These are phyloP conservation scores for Kalmanozyma brasiliensis DNA, from an alignment of 1,284 basidiomycete genomes.

Conservation along the genomic window DNA sequence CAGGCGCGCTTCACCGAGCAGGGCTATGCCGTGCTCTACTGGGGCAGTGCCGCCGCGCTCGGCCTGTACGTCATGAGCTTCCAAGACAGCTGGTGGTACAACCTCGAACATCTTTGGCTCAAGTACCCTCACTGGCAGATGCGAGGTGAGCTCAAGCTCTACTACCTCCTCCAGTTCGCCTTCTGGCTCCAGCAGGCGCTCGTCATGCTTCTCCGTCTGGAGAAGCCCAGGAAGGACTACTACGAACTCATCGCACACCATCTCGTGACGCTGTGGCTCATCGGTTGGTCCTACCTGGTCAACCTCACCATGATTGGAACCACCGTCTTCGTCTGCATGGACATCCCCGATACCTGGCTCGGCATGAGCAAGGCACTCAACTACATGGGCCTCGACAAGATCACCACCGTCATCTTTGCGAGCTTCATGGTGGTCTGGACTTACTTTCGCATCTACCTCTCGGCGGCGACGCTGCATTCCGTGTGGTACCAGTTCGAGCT, in stretches of 20 bases:
- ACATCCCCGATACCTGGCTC: conserved; percentile 88
- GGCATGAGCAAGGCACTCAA: conserved; percentile 68
- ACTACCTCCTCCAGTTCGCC: conserved; percentile 81
- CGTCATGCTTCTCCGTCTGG: conserved; percentile 83
- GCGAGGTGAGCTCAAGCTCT: conserved; percentile 84
- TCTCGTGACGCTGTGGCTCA: conserved; percentile 92
- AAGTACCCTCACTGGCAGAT: conserved; percentile 74
- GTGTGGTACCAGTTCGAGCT: conserved; percentile 84
- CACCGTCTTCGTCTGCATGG: conserved; percentile 95
- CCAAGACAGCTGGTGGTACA: conserved; percentile 89
- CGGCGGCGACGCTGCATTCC: conserved; percentile 85
- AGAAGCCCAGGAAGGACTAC: conserved; percentile 94
- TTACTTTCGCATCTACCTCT: conserved; percentile 95
- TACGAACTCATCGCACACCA: conserved; percentile 84
- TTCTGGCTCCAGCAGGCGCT: conserved; percentile 96
- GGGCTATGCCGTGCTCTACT: conserved; percentile 65
- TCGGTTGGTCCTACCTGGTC: conserved; percentile 74
- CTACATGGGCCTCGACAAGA: conserved; percentile 60
- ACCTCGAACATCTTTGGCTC: conserved; percentile 66
- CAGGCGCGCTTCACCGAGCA: conserved; percentile 63
- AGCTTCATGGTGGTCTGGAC: conserved; percentile 65
- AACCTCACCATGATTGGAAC: conserved; percentile 85
- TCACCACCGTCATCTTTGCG: conserved; percentile 54
- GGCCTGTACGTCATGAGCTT: conserved; percentile 79
- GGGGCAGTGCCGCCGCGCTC: conserved; percentile 58